Percentiles rank a stretch among this genome's conserved stretches.
Evolutionary conservation across 371 early-diverging fungal genomes (phyloP).

Genomic region (Nematocida minor): DNA sequence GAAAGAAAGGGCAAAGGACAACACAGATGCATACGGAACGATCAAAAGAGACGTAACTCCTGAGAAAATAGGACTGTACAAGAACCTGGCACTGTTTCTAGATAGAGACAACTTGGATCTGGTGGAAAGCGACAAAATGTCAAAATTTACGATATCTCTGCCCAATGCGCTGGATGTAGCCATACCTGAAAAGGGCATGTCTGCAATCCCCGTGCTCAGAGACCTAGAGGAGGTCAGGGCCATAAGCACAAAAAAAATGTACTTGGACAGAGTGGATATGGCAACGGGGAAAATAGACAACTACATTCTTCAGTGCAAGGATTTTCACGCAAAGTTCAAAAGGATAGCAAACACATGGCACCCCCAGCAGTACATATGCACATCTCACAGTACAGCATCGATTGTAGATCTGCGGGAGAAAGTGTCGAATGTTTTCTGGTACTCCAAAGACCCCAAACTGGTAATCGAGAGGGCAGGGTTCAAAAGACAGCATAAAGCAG

Average conservation of each 20-base stretch:
- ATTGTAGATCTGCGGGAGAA: slow-evolving; percentile 30
- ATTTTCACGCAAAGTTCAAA: neutral
- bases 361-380: slow-evolving; percentile 32
- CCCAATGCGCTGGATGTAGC: slow-evolving; percentile 14
- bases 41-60: neutral
- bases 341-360: slow-evolving; percentile 35
- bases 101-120: neutral
- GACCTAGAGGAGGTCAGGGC: neutral
- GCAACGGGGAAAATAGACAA: slow-evolving; percentile 2
- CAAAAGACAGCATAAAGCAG: neutral
- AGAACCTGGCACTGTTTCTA: slow-evolving; percentile 2
- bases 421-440: neutral
- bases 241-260: neutral
- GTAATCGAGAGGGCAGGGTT: neutral
- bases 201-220: slow-evolving; percentile 5
- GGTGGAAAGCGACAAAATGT: neutral
- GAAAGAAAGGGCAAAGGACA: slow-evolving; percentile 8
- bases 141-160: neutral
- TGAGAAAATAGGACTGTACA: slow-evolving; percentile 16
- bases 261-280: slow-evolving; percentile 33
- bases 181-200: neutral
- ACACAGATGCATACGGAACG: neutral
- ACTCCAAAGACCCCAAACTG: neutral
- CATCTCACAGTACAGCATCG: neutral
- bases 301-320: neutral